A percentile compares a stretch with the other conserved stretches of the same genome.
Conservation (phyloP, 116 monocot species). For the Cymodocea nodosa region DNA sequence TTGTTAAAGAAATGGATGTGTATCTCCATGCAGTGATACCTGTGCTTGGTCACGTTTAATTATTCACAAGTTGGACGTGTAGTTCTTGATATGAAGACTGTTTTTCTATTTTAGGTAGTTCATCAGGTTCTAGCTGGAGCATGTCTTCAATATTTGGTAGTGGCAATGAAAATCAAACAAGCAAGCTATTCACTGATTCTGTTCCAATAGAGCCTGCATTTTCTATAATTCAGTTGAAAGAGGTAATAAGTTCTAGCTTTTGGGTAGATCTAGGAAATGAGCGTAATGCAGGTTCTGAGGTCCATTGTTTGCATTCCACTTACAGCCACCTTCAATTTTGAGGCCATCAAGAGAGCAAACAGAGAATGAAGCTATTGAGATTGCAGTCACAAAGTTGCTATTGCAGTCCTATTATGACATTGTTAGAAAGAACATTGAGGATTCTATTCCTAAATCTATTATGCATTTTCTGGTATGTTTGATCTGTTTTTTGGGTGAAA, state of each 20-base stretch:
- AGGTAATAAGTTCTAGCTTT: constrained; percentile 14
- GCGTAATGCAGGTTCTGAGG: not conserved
- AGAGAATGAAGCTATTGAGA: constrained; percentile 25
- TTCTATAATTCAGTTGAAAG: constrained; percentile 42
- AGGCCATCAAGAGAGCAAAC: constrained; percentile 18
- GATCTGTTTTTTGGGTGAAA: not conserved
- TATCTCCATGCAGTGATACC: too few relatives aligned
- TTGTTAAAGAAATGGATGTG: too few relatives aligned
- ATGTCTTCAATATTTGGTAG: constrained; percentile 46
- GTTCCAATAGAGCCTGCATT: constrained; percentile 17
- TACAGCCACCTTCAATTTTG: constrained; percentile 20
- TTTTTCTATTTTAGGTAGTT: constrained; percentile 8
- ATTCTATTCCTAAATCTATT: constrained; percentile 63
- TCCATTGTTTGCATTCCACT: not conserved
- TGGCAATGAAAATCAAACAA: constrained; percentile 12
- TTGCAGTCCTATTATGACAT: constrained; percentile 70
- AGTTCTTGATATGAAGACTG: not conserved
- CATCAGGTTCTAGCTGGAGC: constrained; percentile 32
- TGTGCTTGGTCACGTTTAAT: too few relatives aligned
- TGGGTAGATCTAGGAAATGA: not conserved
- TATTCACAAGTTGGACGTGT: too few relatives aligned
- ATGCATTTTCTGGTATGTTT: constrained; percentile 68
- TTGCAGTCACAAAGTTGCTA: constrained; percentile 44
- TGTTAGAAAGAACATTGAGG: constrained; percentile 61
- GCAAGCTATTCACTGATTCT: constrained; percentile 12